Conservation (phyloP, 2,329 filamentous ascomycete species). For the Akanthomyces muscarius region DNA sequence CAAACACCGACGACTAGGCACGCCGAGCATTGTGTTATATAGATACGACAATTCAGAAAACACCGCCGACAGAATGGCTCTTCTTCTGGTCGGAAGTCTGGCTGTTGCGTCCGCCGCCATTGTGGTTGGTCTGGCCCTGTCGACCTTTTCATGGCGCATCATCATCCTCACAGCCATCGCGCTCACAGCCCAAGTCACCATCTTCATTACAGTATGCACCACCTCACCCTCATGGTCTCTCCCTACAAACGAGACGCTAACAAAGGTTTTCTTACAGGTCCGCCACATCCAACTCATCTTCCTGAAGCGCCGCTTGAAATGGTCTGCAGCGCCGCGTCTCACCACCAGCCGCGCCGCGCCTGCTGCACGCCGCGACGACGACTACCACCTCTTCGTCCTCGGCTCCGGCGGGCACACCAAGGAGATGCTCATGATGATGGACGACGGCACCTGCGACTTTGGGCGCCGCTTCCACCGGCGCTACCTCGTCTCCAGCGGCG, state of each 20-base stretch:
- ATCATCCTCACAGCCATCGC: constrained; percentile 21
- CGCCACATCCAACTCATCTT: constrained; percentile 29
- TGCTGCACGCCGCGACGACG: constrained; percentile 20
- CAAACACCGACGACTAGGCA: not conserved
- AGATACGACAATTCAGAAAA: too few species aligned
- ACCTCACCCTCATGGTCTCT: not conserved
- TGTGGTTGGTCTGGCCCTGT: not conserved
- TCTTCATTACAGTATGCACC: constrained; percentile 30
- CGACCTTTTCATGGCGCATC: constrained; percentile 14
- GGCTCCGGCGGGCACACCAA: constrained; percentile 93
- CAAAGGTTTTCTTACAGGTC: constrained; percentile 21
- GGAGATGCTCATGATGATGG: constrained; percentile 86
- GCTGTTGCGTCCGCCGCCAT: not conserved
- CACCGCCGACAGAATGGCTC: not conserved
- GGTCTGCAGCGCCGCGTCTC: not conserved
- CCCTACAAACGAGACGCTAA: constrained; percentile 17
- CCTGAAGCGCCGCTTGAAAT: constrained; percentile 21
- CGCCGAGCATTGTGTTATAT: not conserved
- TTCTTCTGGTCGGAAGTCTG: not conserved
- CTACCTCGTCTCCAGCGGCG: constrained; percentile 76
- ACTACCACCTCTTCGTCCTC: constrained; percentile 73
- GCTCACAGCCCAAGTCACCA: constrained; percentile 21
- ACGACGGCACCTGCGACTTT: constrained; percentile 50
- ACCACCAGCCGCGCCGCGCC: not conserved
- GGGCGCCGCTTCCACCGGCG: constrained; percentile 60